These are phyloP conservation scores for Phytophthora vignae DNA, from an alignment of 352 stramenopile genomes.

Conservation along the genomic window DNA sequence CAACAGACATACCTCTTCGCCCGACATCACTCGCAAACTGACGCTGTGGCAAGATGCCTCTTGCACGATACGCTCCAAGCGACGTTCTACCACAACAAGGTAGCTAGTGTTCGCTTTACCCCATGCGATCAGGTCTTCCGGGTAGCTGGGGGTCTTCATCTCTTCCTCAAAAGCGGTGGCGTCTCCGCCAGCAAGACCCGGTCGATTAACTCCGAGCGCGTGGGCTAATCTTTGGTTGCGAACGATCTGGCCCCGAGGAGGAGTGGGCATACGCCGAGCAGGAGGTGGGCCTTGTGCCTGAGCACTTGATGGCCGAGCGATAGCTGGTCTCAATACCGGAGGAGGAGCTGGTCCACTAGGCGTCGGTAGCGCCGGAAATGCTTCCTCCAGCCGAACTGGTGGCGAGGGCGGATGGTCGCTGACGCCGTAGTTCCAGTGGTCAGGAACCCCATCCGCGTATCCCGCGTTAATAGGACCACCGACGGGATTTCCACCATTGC, in stretches of 20 bases:
- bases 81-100: slow-evolving; percentile 74
- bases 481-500: slow-evolving; percentile 65
- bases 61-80: slow-evolving; percentile 75
- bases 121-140: slow-evolving; percentile 71
- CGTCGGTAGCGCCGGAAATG: slow-evolving; percentile 72
- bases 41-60: slow-evolving; percentile 78
- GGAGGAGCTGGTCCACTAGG: slow-evolving; percentile 46
- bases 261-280: slow-evolving; percentile 29
- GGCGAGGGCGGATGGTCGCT: slow-evolving; percentile 34
- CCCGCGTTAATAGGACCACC: slow-evolving; percentile 31
- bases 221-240: slow-evolving; percentile 77
- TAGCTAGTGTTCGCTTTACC: slow-evolving; percentile 78
- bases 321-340: slow-evolving; percentile 52
- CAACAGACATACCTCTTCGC: slow-evolving; percentile 53
- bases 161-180: slow-evolving; percentile 76
- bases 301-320: slow-evolving; percentile 39
- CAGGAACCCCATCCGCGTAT: slow-evolving; percentile 51
- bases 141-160: slow-evolving; percentile 76
- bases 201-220: slow-evolving; percentile 61
- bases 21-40: slow-evolving; percentile 76
- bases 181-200: slow-evolving; percentile 42
- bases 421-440: slow-evolving; percentile 69
- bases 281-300: slow-evolving; percentile 26
- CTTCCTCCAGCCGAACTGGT: slow-evolving; percentile 50
- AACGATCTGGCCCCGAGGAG: slow-evolving; percentile 58